phyloP scores from a whole-genome alignment of 805 yeast species.

The Pichia paraexigua region DNA sequence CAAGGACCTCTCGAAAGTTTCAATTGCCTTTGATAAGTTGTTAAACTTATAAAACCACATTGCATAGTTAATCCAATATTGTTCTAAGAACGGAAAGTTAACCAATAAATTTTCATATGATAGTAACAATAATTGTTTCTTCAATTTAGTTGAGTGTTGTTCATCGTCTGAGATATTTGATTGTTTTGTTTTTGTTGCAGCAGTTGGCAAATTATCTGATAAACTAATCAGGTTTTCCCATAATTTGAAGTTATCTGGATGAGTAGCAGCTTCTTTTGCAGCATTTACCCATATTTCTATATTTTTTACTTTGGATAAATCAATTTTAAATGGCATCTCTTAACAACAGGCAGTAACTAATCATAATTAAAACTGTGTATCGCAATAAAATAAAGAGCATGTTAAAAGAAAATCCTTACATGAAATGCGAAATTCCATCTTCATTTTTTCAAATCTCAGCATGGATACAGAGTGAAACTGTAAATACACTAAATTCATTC shows the following conservation, averaged over 20 bases:
- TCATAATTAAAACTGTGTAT: background rate
- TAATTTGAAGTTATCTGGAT: conserved; percentile 27
- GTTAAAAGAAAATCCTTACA: background rate
- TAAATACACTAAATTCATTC: background rate
- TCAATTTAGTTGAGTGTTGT: background rate
- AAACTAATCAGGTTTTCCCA: conserved; percentile 33
- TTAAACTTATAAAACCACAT: conserved; percentile 39
- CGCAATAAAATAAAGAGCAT: background rate
- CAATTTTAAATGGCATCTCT: background rate
- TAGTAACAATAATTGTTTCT: conserved; percentile 15
- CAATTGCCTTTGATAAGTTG: conserved; percentile 29
- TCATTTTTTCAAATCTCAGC: background rate
- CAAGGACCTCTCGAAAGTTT: conserved; percentile 34
- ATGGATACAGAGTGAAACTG: background rate
- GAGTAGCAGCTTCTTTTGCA: conserved; percentile 27
- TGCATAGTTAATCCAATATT: conserved; percentile 54
- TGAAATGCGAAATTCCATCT: background rate
- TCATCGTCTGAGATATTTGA: background rate
- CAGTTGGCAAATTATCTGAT: conserved; percentile 25
- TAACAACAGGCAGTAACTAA: background rate
- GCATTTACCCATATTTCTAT: conserved; percentile 25
- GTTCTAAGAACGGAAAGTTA: conserved; percentile 42
- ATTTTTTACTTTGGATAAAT: conserved; percentile 15
- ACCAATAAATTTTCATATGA: conserved; percentile 37
- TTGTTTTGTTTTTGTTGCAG: background rate